Evolutionary conservation across 2,329 filamentous ascomycete genomes (phyloP).

Genomic region (Cephalotrichum gorgonifer): DNA sequence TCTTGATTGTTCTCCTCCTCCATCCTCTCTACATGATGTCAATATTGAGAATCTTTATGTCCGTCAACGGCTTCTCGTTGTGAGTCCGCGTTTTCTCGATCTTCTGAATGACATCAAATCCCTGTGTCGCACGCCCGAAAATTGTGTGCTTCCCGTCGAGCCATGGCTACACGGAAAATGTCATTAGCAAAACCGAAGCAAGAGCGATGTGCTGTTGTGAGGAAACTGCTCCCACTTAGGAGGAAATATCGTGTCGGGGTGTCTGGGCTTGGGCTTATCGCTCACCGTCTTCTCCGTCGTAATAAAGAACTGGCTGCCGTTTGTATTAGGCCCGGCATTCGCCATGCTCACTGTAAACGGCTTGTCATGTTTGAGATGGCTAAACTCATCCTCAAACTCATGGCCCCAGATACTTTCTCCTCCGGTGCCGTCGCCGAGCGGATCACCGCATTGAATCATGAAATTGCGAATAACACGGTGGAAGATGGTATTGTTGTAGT

Average conservation of each 20-base stretch:
- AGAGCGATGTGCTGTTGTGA: background rate
- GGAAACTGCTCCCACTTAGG: background rate
- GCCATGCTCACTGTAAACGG: slow-evolving; percentile 97
- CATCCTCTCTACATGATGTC: slow-evolving; percentile 34
- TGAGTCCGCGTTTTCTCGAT: slow-evolving; percentile 86
- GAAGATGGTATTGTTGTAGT: slow-evolving; percentile 97
- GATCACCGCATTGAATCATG: slow-evolving; percentile 89
- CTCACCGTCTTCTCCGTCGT: slow-evolving; percentile 88
- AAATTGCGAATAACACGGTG: slow-evolving; percentile 96
- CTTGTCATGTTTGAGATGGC: slow-evolving; percentile 83
- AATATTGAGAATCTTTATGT: slow-evolving; percentile 95
- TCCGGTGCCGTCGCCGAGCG: slow-evolving; percentile 78
- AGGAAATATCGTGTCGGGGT: background rate
- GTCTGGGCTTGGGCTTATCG: slow-evolving; percentile 14
- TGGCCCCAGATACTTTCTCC: slow-evolving; percentile 89
- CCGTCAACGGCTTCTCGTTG: slow-evolving; percentile 89
- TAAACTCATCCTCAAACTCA: slow-evolving; percentile 91
- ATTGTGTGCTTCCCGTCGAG: slow-evolving; percentile 93
- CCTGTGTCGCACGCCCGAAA: slow-evolving; percentile 82
- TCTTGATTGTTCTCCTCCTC: background rate
- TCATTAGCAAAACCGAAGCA: background rate
- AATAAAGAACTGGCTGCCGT: slow-evolving; percentile 96
- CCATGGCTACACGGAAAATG: slow-evolving; percentile 57
- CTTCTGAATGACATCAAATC: slow-evolving; percentile 87
- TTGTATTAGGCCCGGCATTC: slow-evolving; percentile 90